Percentiles rank a stretch among this genome's conserved stretches.
Evolutionary conservation across 2,329 filamentous ascomycete genomes (phyloP).

Genomic region (Podosphaera aphanis): DNA sequence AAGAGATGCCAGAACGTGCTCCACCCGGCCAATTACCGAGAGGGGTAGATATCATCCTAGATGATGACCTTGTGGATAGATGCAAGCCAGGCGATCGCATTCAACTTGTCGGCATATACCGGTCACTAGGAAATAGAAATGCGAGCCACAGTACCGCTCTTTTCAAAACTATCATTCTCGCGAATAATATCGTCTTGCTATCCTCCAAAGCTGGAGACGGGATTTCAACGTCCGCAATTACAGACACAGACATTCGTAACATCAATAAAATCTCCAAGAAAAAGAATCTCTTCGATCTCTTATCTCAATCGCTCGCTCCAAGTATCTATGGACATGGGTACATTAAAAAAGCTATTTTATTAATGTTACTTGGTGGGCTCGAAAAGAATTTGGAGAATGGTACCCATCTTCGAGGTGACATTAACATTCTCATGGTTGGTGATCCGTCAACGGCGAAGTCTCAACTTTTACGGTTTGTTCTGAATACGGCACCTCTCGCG

Average conservation of each 20-base stretch:
- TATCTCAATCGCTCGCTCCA: conserved; percentile 82
- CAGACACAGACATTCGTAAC: conserved; percentile 90
- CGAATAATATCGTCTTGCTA: conserved; percentile 83
- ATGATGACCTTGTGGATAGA: conserved; percentile 85
- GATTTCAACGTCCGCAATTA: conserved; percentile 75
- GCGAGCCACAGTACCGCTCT: conserved; percentile 73
- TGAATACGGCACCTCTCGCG: conserved; percentile 87
- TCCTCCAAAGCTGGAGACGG: conserved; percentile 92
- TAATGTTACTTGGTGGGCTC: conserved; percentile 87
- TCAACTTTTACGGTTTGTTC: conserved; percentile 85
- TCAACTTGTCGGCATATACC: conserved; percentile 87
- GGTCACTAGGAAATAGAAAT: conserved; percentile 85
- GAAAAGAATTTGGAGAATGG: conserved; percentile 98
- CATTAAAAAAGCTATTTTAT: conserved; percentile 89
- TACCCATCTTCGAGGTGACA: conserved; percentile 91
- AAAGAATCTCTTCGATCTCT: conserved; percentile 72
- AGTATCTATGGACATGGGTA: conserved; percentile 95
- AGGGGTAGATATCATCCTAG: conserved; percentile 85
- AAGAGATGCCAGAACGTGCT: conserved; percentile 95
- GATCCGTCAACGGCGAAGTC: conserved; percentile 97
- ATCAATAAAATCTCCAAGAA: conserved; percentile 97
- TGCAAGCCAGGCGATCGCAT: conserved; percentile 92
- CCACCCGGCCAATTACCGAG: conserved; percentile 87
- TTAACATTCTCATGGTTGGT: conserved; percentile 98
- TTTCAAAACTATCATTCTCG: conserved; percentile 82